A percentile compares a stretch with the other conserved stretches of the same genome.
Evolutionary conservation across 768 basidiomycete species (phyloP).

Genomic region (Hebeloma cylindrosporum): DNA sequence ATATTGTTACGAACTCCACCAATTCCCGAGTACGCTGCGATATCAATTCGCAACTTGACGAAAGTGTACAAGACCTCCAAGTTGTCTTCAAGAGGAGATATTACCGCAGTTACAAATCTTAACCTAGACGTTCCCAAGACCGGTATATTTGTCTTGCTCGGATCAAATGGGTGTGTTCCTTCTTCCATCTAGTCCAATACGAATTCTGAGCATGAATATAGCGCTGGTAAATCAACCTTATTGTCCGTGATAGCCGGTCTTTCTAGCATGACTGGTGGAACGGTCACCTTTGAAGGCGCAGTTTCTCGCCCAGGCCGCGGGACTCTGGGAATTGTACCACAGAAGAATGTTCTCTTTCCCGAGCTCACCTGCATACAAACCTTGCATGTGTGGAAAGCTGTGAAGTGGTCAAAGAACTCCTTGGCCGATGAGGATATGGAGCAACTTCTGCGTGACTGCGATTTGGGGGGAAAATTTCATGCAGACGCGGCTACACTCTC

Average conservation of each 20-base stretch:
- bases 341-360: conserved; percentile 81
- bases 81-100: conserved; percentile 45
- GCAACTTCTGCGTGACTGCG: conserved; percentile 69
- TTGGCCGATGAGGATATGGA: conserved; percentile 55
- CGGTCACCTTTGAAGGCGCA: conserved; percentile 56
- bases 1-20: conserved; percentile 11
- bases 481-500: conserved; percentile 65
- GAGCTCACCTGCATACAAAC: conserved; percentile 79
- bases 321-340: conserved; percentile 76
- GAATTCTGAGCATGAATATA: conserved; percentile 26
- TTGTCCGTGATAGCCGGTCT: conserved; percentile 69
- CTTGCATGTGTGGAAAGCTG: conserved; percentile 66
- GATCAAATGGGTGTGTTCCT: conserved; percentile 59
- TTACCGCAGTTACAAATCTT: conserved; percentile 67
- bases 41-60: conserved; percentile 58
- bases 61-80: conserved; percentile 57
- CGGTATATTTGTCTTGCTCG: conserved; percentile 77
- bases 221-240: conserved; percentile 75
- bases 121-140: conserved; percentile 67
- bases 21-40: conserved; percentile 44
- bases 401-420: conserved; percentile 57
- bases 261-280: conserved; percentile 58
- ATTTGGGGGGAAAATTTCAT: conserved; percentile 67
- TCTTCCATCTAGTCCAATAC: neutral
- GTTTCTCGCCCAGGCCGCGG: conserved; percentile 56